These are phyloP conservation scores for Microcyclosporella mali DNA, from an alignment of 2,329 filamentous ascomycete species.

Conservation along the genomic window DNA sequence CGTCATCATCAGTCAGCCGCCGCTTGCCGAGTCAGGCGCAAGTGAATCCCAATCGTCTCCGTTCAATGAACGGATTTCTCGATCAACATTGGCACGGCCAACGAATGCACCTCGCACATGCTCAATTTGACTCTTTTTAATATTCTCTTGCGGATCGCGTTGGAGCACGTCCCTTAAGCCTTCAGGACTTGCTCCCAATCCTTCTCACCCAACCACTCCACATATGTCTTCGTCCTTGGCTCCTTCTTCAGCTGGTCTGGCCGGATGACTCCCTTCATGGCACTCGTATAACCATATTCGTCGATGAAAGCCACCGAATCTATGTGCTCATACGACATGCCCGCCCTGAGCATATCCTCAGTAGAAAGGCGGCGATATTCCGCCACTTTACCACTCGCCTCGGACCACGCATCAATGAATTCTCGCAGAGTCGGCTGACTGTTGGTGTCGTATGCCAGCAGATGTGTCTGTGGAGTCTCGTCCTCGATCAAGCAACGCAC, in stretches of 20 bases:
- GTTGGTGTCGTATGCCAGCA: neutral
- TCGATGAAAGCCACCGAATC: neutral
- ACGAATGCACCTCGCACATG: too few species aligned
- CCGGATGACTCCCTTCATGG: neutral
- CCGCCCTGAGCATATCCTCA: neutral
- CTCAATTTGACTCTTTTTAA: too few species aligned
- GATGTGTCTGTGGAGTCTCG: neutral
- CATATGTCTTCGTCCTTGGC: neutral
- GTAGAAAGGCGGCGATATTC: neutral
- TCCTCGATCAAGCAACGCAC: neutral
- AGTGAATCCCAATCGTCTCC: too few species aligned
- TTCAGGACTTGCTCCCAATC: too few species aligned
- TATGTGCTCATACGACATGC: neutral
- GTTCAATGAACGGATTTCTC: too few species aligned
- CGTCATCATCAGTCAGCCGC: too few species aligned
- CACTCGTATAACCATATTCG: neutral
- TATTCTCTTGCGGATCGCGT: too few species aligned
- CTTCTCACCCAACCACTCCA: neutral
- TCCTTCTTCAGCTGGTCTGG: neutral
- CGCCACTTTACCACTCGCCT: neutral
- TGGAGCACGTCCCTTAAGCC: too few species aligned
- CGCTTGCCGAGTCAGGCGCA: too few species aligned
- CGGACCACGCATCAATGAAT: neutral
- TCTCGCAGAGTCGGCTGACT: neutral
- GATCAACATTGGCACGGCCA: too few species aligned